A percentile compares a stretch with the other conserved stretches of the same genome.
Conservation (phyloP, 148 eudicot genomes). For the Amaranthus palmeri region DNA sequence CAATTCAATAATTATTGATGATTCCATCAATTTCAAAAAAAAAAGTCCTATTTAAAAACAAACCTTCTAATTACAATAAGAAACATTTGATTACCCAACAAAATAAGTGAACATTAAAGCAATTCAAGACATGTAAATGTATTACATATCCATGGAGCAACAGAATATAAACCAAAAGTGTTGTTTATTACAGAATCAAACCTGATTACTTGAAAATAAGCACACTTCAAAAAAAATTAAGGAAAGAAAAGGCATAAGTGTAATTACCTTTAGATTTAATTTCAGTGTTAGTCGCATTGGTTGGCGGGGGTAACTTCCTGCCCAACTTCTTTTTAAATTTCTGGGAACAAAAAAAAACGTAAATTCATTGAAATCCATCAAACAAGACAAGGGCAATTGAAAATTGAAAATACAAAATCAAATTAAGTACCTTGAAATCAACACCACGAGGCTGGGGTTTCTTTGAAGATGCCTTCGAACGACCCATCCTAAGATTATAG, state of each 20-base stretch:
- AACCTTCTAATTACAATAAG: too few species aligned
- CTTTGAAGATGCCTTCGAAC: conserved; percentile 45
- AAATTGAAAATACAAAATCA: background rate
- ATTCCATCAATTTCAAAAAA: background rate
- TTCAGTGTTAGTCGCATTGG: conserved; percentile 79
- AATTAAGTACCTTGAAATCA: conserved; percentile 51
- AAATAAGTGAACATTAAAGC: background rate
- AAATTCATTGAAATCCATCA: conserved; percentile 12
- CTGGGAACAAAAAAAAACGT: conserved; percentile 31
- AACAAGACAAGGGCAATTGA: conserved; percentile 1
- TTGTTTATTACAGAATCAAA: too few species aligned
- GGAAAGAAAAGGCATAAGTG: background rate
- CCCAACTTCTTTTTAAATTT: conserved; percentile 83
- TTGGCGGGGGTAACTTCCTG: conserved; percentile 81
- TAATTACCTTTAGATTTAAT: conserved; percentile 68
- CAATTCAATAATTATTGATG: background rate
- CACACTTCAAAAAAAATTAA: background rate
- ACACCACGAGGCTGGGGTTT: conserved; percentile 51
- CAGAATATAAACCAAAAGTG: background rate
- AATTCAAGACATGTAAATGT: background rate
- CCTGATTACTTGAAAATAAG: too few species aligned
- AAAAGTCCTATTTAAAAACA: background rate
- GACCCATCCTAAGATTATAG: conserved; percentile 38
- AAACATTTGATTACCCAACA: background rate
- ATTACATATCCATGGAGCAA: background rate